Evolutionary conservation across 371 early-diverging fungal species (phyloP), one percentile per base, ranked within the genome.

Genomic region (Blastocladiella emersonii): DNA sequence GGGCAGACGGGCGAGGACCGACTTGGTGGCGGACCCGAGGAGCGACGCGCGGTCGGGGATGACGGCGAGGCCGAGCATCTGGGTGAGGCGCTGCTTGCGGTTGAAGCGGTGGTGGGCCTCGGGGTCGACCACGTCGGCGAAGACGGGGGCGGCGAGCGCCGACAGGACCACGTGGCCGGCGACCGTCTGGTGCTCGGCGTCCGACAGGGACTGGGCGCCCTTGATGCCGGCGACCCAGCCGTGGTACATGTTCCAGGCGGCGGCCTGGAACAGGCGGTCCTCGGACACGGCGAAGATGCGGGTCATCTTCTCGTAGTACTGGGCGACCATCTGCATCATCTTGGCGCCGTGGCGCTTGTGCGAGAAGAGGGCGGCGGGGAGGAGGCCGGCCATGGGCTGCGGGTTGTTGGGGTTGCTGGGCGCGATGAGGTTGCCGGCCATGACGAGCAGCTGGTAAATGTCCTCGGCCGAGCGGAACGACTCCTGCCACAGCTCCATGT

Each of bases 401-500:
- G 95, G 91, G 56, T 90, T 82, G 65, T 89, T 85, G 81, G 94
- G 90, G 43, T 12, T 25, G 25, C 23, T 48, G 30, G 59, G 59
- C 25, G 59, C 59, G 25, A 59, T 59, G 35, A 59, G 44, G 30
- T 34, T 35, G 12, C 36, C 59, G 62, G 92, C 85, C 71, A 90
- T 86, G 65, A 87, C 81, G 67, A 98, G 77, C 66, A 98, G 77
- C 70, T 86, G 86, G 81, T 95, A 88, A 66, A 98, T 92, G 76
- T 98, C 98, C 78, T 98, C 98, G 63, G 95, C 85, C 15, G 93
- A 89, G 66, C 91, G 86, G 85, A 91, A 97, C 36, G 90, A 93
- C 76, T 97, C 98, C 76, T 97, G 97, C 97, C 97, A 98, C 66
- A 95, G 79, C 76, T 98, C 97, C 66, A 98, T 79, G 75, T 96